Conservation (phyloP, 2,329 filamentous ascomycete genomes). For the Trichoderma sp. region DNA sequence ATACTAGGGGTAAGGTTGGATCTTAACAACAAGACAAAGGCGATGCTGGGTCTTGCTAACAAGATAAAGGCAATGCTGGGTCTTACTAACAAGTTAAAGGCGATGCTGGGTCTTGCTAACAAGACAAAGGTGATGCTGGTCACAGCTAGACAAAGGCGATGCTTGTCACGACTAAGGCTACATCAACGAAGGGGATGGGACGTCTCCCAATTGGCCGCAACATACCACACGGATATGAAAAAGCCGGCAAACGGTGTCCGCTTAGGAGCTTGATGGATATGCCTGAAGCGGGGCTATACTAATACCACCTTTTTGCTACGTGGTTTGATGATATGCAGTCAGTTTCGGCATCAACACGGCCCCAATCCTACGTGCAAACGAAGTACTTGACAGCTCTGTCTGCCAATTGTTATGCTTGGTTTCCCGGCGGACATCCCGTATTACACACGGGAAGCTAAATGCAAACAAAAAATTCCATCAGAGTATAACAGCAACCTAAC, state of each 20-base stretch:
- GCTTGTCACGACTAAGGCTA: not conserved
- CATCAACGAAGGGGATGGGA: not conserved
- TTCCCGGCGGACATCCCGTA: not conserved
- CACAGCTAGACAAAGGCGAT: not conserved
- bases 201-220: not conserved
- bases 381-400: not conserved
- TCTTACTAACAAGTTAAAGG: too few relatives aligned
- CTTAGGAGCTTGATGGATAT: not conserved
- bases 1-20: not conserved
- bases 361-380: not conserved
- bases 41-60: too few relatives aligned
- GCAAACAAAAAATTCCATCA: not conserved
- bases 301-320: not conserved
- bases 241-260: not conserved
- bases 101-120: not conserved
- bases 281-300: constrained; percentile 9
- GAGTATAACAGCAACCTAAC: not conserved
- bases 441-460: not conserved
- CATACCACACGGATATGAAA: not conserved
- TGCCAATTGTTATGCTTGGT: not conserved
- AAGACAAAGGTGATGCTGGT: not conserved
- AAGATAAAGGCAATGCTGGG: too few relatives aligned
- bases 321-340: not conserved
- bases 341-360: not conserved
- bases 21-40: not conserved